These are phyloP conservation scores for Hyaloscypha hepaticicola DNA, from an alignment of 495 filamentous ascomycete species.

Conservation along the genomic window DNA sequence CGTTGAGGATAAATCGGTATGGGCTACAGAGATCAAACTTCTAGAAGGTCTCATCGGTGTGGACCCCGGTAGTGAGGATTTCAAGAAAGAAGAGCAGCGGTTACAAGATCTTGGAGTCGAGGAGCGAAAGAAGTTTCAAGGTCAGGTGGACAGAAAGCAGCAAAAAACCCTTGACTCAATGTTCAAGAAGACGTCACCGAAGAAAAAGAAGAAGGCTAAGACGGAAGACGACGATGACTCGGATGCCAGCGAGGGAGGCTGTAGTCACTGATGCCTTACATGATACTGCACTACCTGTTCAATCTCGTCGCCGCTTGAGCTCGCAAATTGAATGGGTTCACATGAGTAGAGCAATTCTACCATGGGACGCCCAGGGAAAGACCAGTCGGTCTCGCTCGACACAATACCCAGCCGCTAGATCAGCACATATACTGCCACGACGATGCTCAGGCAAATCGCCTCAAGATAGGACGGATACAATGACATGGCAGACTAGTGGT, in stretches of 20 bases:
- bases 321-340: background rate
- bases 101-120: constrained; percentile 65
- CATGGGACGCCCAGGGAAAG: background rate
- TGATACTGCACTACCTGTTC: background rate
- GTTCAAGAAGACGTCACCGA: constrained; percentile 45
- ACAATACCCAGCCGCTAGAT: too few relatives aligned
- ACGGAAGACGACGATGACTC: constrained; percentile 22
- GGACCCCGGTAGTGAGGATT: constrained; percentile 68
- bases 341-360: background rate
- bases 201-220: constrained; percentile 53
- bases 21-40: constrained; percentile 85
- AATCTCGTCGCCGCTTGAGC: background rate
- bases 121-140: constrained; percentile 72
- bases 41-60: constrained; percentile 85
- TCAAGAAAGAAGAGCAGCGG: constrained; percentile 58
- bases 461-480: too few relatives aligned
- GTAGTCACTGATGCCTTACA: constrained; percentile 22
- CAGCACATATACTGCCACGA: too few relatives aligned
- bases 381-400: too few relatives aligned
- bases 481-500: too few relatives aligned
- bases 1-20: constrained; percentile 70
- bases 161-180: constrained; percentile 43
- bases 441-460: too few relatives aligned
- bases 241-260: constrained; percentile 26
- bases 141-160: constrained; percentile 70